Percentiles rank a stretch among this genome's conserved stretches.
Conservation (phyloP, 176 grass and related monocot species). For the Aegilops umbellulata region DNA sequence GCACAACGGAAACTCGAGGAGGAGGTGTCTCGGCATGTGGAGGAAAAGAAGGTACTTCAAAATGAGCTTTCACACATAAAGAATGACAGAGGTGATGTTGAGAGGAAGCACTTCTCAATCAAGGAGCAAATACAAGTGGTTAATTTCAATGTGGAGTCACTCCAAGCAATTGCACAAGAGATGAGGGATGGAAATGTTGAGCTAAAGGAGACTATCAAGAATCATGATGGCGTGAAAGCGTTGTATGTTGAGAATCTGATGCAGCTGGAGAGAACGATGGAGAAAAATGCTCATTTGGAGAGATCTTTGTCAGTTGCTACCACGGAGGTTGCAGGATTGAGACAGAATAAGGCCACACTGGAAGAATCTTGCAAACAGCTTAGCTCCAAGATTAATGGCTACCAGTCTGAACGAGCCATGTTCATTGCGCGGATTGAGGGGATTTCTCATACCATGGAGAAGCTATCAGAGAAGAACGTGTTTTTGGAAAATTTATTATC, state of each 20-base stretch:
- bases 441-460: conserved; percentile 75
- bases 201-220: conserved; percentile 77
- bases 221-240: conserved; percentile 54
- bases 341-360: conserved; percentile 42
- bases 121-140: conserved; percentile 79
- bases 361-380: conserved; percentile 71
- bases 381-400: conserved; percentile 45
- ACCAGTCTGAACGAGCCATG: conserved; percentile 59
- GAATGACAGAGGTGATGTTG: conserved; percentile 58
- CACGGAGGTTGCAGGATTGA: conserved; percentile 56
- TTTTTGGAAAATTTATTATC: conserved; percentile 81
- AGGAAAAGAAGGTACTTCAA: conserved; percentile 72
- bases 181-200: conserved; percentile 77
- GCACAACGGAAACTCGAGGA: conserved; percentile 59
- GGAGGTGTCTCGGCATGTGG: conserved; percentile 50
- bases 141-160: conserved; percentile 69
- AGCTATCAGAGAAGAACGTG: conserved; percentile 62
- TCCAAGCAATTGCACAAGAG: conserved; percentile 73
- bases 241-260: conserved; percentile 74
- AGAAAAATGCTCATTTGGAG: conserved; percentile 70
- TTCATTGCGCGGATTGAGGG: conserved; percentile 63
- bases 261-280: conserved; percentile 63
- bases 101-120: conserved; percentile 57
- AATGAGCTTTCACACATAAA: conserved; percentile 69
- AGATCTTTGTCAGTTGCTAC: conserved; percentile 63